Percentiles rank a stretch among this genome's conserved stretches.
phyloP scores from a whole-genome alignment of 1,139 yeast genomes.

The Sugiyamaella pinicola region DNA sequence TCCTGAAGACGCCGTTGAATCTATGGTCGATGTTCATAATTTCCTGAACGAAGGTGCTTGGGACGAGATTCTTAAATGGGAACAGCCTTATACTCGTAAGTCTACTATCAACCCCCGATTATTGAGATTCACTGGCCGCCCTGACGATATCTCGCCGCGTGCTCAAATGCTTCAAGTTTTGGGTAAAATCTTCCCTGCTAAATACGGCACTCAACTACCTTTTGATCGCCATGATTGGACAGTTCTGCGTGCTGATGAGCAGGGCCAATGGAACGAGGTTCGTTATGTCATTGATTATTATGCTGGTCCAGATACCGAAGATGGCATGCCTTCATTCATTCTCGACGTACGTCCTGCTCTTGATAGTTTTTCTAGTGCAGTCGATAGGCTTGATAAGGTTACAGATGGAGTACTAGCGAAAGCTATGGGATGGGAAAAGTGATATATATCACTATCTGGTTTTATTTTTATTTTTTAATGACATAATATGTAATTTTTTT shows the following conservation, averaged over 20 bases:
- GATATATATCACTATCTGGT: background rate
- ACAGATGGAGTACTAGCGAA: slow-evolving; percentile 49
- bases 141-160: slow-evolving; percentile 84
- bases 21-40: slow-evolving; percentile 97
- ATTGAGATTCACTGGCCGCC: slow-evolving; percentile 87
- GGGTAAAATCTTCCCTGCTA: slow-evolving; percentile 70
- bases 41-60: slow-evolving; percentile 97
- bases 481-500: background rate
- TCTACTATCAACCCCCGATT: slow-evolving; percentile 70
- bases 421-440: slow-evolving; percentile 47
- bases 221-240: slow-evolving; percentile 99
- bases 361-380: slow-evolving; percentile 63
- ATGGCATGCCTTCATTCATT: slow-evolving; percentile 87
- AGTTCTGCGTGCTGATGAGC: slow-evolving; percentile 61
- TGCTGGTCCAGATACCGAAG: slow-evolving; percentile 84
- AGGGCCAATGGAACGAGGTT: slow-evolving; percentile 57
- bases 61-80: slow-evolving; percentile 95
- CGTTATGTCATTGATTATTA: slow-evolving; percentile 96
- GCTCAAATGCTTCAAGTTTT: slow-evolving; percentile 70
- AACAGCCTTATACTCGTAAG: slow-evolving; percentile 56
- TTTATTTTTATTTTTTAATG: background rate
- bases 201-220: slow-evolving; percentile 79
- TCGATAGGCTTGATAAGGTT: slow-evolving; percentile 65
- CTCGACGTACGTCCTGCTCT: slow-evolving; percentile 95
- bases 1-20: slow-evolving; percentile 93